These are phyloP conservation scores for Dothiorella sarmentorum DNA, from an alignment of 2,329 filamentous ascomycete genomes.

Conservation along the genomic window DNA sequence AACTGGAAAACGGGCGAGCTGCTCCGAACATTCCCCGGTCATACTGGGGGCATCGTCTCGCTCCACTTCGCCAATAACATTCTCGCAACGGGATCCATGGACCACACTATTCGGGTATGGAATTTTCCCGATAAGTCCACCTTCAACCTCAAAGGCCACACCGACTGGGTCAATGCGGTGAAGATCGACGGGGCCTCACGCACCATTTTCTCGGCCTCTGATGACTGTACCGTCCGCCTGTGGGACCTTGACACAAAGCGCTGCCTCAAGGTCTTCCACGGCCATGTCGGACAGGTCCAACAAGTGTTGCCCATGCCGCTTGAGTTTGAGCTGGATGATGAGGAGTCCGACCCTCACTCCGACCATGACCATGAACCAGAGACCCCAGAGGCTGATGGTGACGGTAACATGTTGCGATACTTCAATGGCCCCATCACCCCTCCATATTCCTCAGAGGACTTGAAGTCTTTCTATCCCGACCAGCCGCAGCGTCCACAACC, in stretches of 20 bases:
- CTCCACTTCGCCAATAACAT: constrained; percentile 83
- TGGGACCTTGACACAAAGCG: constrained; percentile 87
- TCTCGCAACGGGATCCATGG: constrained; percentile 83
- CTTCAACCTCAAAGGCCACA: constrained; percentile 77
- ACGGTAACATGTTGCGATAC: constrained; percentile 7
- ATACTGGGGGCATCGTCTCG: constrained; percentile 77
- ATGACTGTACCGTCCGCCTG: constrained; percentile 85
- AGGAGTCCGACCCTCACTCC: constrained; percentile 49
- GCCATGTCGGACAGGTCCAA: constrained; percentile 93
- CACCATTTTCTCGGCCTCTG: constrained; percentile 87
- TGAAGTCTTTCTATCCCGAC: constrained; percentile 48
- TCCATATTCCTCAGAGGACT: constrained; percentile 9
- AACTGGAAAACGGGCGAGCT: constrained; percentile 92
- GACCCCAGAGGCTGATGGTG: constrained; percentile 19
- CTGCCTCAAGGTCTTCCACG: constrained; percentile 74
- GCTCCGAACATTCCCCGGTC: constrained; percentile 74
- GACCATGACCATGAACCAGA: constrained; percentile 51
- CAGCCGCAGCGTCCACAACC: constrained; percentile 66
- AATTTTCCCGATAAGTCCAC: constrained; percentile 82
- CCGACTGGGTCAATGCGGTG: constrained; percentile 96
- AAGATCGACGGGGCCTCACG: constrained; percentile 77
- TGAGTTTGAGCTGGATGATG: constrained; percentile 86
- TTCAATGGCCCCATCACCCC: constrained; percentile 18
- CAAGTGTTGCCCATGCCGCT: constrained; percentile 79
- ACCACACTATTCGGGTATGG: constrained; percentile 87